A percentile compares a stretch with the other conserved stretches of the same genome.
Conservation (phyloP, 2,329 filamentous ascomycete species). For the Phialophora verrucosa region DNA sequence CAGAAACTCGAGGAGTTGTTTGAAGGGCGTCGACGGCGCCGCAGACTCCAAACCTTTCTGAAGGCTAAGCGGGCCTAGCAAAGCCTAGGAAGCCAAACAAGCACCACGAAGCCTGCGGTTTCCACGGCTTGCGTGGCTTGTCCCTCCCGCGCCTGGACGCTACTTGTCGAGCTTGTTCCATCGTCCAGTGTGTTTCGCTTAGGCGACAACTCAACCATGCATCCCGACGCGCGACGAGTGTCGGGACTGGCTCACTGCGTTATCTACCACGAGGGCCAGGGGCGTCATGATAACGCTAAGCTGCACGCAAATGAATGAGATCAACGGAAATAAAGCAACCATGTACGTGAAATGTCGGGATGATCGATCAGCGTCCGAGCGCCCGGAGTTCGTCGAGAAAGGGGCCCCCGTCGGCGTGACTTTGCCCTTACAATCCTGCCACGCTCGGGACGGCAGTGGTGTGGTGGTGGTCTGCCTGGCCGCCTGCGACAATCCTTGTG, state of each 20-base stretch:
- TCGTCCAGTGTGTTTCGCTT: not conserved
- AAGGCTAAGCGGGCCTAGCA: not conserved
- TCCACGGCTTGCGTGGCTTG: not conserved
- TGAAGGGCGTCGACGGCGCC: not conserved
- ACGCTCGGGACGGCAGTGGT: not conserved
- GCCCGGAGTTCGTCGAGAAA: not conserved
- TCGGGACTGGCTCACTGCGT: not conserved
- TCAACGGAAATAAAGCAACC: not conserved
- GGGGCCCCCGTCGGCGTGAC: too few relatives aligned
- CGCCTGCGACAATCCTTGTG: not conserved
- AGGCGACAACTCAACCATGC: not conserved
- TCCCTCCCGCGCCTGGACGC: not conserved
- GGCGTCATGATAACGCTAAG: not conserved
- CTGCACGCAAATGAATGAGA: not conserved
- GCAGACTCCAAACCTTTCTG: not conserved
- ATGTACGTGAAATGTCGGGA: not conserved
- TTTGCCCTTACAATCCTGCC: not conserved
- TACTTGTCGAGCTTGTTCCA: not conserved
- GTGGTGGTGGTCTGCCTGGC: not conserved
- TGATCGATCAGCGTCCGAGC: not conserved
- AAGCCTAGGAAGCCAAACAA: not conserved
- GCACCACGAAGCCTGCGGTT: not conserved
- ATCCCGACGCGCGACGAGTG: not conserved
- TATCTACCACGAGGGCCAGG: not conserved
- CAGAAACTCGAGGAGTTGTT: not conserved